phyloP scores from a whole-genome alignment of 2,329 filamentous ascomycete genomes.

The Chalaropsis thielavioides region DNA sequence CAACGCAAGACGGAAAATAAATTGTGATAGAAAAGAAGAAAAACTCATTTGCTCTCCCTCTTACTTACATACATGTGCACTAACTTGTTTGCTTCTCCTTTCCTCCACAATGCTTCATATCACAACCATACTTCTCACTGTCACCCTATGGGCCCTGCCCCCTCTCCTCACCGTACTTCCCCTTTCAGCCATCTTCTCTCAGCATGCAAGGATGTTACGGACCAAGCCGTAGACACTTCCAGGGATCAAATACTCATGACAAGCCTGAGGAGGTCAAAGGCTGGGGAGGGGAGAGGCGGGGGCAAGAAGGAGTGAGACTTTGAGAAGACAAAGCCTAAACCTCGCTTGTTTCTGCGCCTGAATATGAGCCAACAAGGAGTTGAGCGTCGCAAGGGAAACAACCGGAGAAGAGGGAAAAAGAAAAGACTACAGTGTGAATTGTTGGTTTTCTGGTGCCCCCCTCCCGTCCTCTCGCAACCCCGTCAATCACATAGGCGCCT shows the following conservation, averaged over 20 bases:
- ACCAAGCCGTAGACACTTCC: slow-evolving; percentile 1
- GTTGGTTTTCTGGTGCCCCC: not conserved
- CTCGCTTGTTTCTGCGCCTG: not conserved
- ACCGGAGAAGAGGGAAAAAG: not conserved
- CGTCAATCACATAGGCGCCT: not conserved
- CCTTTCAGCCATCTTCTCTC: slow-evolving; percentile 4
- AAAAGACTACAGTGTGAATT: not conserved
- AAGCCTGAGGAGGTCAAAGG: not conserved
- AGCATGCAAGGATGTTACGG: not conserved
- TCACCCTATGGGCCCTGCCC: not conserved
- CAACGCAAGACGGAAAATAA: not conserved
- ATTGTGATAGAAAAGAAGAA: not conserved
- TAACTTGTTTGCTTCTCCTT: not conserved
- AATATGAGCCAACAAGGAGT: not conserved
- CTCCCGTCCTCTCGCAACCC: not conserved
- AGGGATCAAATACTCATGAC: slow-evolving; percentile 3
- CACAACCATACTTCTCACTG: not conserved
- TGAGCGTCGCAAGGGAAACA: not conserved
- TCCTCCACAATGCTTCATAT: not conserved
- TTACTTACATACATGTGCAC: not conserved
- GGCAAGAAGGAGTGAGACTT: not conserved
- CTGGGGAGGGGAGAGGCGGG: not conserved
- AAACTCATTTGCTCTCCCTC: not conserved
- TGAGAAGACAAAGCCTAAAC: not conserved
- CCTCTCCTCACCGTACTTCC: not conserved